These are phyloP conservation scores for Tetrapyrgos nigripes DNA, from an alignment of 1,284 basidiomycete genomes.

Conservation along the genomic window DNA sequence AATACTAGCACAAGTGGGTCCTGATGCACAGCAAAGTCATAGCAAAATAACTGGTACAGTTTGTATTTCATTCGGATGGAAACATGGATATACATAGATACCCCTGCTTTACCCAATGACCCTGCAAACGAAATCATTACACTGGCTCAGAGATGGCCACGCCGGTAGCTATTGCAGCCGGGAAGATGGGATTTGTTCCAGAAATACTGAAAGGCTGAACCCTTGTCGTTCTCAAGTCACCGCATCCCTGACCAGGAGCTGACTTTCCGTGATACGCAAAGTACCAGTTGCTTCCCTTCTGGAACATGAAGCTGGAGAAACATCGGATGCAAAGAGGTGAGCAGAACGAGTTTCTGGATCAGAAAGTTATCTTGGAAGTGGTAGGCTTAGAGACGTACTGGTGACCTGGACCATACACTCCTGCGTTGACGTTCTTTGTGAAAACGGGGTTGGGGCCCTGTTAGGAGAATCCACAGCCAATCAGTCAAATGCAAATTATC, in stretches of 20 bases:
- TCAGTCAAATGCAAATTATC: background rate
- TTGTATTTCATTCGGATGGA: no score
- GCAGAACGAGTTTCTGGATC: no score
- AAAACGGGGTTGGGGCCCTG: constrained; percentile 19
- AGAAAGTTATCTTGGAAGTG: no score
- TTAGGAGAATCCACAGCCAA: no score
- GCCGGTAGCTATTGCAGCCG: constrained; percentile 24
- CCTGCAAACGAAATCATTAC: no score
- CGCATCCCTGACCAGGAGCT: constrained; percentile 22
- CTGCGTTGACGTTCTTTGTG: constrained; percentile 18
- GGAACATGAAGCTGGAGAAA: constrained; percentile 24
- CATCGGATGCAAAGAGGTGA: background rate
- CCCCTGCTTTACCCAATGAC: no score
- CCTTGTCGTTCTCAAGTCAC: constrained; percentile 20
- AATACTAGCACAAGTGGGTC: constrained; percentile 9
- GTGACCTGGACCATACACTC: constrained; percentile 24
- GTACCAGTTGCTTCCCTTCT: constrained; percentile 19
- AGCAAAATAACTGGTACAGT: no score
- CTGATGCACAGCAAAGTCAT: no score
- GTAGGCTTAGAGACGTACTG: constrained; percentile 17
- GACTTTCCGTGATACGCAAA: constrained; percentile 25
- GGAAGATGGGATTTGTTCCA: constrained; percentile 17
- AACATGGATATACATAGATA: no score
- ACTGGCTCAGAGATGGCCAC: constrained; percentile 39
- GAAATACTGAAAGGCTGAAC: constrained; percentile 23